Evolutionary conservation across 208 protist species (phyloP).

Genomic region (Dictyostelium gargantuum): DNA sequence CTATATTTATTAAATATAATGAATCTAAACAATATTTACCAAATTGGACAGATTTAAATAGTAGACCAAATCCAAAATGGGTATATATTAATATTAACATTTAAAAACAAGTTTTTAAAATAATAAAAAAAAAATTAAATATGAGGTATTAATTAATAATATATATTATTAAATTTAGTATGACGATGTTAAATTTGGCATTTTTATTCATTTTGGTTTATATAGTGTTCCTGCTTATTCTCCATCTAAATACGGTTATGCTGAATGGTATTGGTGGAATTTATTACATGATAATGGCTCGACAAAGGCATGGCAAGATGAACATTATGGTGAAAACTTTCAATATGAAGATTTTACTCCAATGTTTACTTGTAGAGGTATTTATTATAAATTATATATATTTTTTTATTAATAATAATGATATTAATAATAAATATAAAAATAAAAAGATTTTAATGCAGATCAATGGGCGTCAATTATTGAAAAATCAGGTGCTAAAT

Average conservation of each 20-base stretch:
- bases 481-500: constrained; percentile 72
- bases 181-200: constrained; percentile 69
- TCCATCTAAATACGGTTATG: neutral
- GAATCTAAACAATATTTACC: no score
- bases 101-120: neutral
- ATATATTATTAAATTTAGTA: neutral
- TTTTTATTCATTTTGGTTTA: constrained; percentile 81
- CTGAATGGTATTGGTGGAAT: constrained; percentile 78
- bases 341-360: constrained; percentile 69
- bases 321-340: constrained; percentile 65
- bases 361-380: constrained; percentile 67
- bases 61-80: constrained; percentile 64
- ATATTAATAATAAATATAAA: no score
- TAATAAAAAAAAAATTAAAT: neutral
- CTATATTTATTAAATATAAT: no score
- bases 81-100: neutral
- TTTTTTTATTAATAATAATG: no score
- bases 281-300: neutral
- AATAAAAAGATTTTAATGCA: constrained; percentile 76
- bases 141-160: neutral
- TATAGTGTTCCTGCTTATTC: constrained; percentile 75
- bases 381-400: no score
- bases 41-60: constrained; percentile 36
- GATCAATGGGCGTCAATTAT: constrained; percentile 74
- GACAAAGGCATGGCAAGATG: constrained; percentile 44